Conservation (phyloP, 257 asterid species). For the Verbena officinalis region DNA sequence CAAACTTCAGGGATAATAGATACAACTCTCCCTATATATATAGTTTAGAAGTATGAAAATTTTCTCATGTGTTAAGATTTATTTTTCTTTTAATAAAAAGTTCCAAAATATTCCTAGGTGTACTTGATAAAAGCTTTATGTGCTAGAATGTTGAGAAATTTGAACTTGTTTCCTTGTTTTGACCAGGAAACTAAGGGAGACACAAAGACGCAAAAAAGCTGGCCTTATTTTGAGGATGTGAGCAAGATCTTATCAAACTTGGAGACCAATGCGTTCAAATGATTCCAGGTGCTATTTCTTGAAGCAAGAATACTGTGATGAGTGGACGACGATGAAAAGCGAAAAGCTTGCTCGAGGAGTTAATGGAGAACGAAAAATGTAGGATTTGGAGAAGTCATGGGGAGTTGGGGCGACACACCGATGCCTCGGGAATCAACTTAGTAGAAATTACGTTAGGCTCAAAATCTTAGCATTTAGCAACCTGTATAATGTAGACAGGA, state of each 20-base stretch:
- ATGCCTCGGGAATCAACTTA: slow-evolving; percentile 6
- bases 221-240: slow-evolving; percentile 75
- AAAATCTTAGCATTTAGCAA: neutral
- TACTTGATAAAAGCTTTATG: neutral
- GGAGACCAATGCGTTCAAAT: slow-evolving; percentile 42
- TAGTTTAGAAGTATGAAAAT: neutral
- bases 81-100: neutral
- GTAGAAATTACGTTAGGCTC: slow-evolving; percentile 21
- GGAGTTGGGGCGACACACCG: neutral
- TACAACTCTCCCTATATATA: too few relatives aligned
- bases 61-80: neutral
- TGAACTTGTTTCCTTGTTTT: neutral
- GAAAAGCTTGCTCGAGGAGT: neutral
- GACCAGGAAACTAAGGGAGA: slow-evolving; percentile 65
- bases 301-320: slow-evolving; percentile 6
- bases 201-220: slow-evolving; percentile 39
- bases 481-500: slow-evolving; percentile 16
- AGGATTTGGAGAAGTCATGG: slow-evolving; percentile 9
- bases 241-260: slow-evolving; percentile 45
- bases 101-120: neutral
- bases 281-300: slow-evolving; percentile 2
- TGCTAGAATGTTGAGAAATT: neutral
- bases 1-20: too few relatives aligned
- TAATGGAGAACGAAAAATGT: neutral
- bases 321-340: slow-evolving; percentile 15